These are phyloP conservation scores for Paragyromitra xinjiangensis DNA, from an alignment of 495 filamentous ascomycete species.

Conservation along the genomic window DNA sequence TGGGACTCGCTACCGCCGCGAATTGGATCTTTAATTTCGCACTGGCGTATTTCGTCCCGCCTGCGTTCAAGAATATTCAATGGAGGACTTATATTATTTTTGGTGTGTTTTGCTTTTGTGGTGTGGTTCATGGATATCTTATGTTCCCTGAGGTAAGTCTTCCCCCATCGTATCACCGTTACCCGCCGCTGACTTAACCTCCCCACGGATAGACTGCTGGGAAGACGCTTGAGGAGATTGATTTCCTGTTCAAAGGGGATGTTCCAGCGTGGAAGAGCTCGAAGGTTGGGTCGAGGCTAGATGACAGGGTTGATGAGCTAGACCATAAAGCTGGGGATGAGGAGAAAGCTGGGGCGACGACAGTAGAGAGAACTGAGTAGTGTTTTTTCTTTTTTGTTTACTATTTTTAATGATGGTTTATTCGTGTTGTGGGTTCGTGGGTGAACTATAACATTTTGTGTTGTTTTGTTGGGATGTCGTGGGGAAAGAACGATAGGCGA, in stretches of 20 bases:
- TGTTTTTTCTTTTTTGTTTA: not conserved
- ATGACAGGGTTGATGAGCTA: slow-evolving; percentile 63
- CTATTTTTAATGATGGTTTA: not conserved
- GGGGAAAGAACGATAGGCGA: no score
- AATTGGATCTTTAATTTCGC: slow-evolving; percentile 83
- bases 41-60: slow-evolving; percentile 78
- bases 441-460: not conserved
- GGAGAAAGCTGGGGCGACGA: slow-evolving; percentile 16
- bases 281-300: slow-evolving; percentile 61
- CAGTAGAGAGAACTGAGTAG: slow-evolving; percentile 7
- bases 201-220: slow-evolving; percentile 65
- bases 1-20: slow-evolving; percentile 74
- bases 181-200: slow-evolving; percentile 7
- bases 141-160: slow-evolving; percentile 72
- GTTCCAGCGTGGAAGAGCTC: slow-evolving; percentile 58
- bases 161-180: not conserved
- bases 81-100: slow-evolving; percentile 81
- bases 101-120: slow-evolving; percentile 75
- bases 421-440: not conserved
- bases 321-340: slow-evolving; percentile 56
- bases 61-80: slow-evolving; percentile 75
- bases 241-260: slow-evolving; percentile 70
- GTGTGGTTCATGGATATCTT: slow-evolving; percentile 80
- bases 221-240: slow-evolving; percentile 81
- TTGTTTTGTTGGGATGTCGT: not conserved